Base-by-base conservation (phyloP, 2,329 filamentous ascomycete species). In the Basipetospora sp. region DNA sequence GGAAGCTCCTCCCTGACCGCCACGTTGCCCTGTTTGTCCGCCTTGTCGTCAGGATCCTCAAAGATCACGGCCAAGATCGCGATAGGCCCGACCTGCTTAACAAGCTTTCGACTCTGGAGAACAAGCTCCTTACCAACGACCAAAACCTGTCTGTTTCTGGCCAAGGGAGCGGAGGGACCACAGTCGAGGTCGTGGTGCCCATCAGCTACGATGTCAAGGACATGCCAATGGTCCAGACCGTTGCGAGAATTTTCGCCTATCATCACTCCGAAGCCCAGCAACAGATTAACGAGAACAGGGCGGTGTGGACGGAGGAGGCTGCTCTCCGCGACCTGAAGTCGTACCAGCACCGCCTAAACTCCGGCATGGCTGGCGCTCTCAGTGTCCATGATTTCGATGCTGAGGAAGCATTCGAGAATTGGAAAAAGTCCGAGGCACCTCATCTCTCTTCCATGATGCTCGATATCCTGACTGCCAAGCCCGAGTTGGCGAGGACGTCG, bases 11-110 rank as follows among this genome's bases (percentile, higher is more conserved):
- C 59, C 86, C 93, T 14, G 90, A 98, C 57, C 76, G 88, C 39
- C 90, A 98, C 57, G 78, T 96, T 40, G 90, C 90, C 35, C 71
- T 98, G 42, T 98, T 98, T 54, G 80, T 98, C 45, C 77, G 90
- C 34, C 68, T 98, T 35, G 74, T 94, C 49, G 78, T 76, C 48
- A 74, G 76, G 45, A 83, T 86, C 15, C 62, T 96, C 45, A 80
- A 79, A 49, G 80, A 86, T 46, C 75, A 90, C 47, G 85, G 88
- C 46, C 87, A 85, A 68, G 77, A 82, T 44, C 79, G 79, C 52
- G 84, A 93, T 52, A 75, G 81, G 44, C 80, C 85, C 5, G 88
- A 98, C 54, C 69, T 98, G 41, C 78, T 84, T 54, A 74, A 69
- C 45, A 75, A 84, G 43, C 64, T 98, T 41, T 71, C 74, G 31